Evolutionary conservation across 2,329 filamentous ascomycete species (phyloP).

Genomic region (Pseudocercospora musae): DNA sequence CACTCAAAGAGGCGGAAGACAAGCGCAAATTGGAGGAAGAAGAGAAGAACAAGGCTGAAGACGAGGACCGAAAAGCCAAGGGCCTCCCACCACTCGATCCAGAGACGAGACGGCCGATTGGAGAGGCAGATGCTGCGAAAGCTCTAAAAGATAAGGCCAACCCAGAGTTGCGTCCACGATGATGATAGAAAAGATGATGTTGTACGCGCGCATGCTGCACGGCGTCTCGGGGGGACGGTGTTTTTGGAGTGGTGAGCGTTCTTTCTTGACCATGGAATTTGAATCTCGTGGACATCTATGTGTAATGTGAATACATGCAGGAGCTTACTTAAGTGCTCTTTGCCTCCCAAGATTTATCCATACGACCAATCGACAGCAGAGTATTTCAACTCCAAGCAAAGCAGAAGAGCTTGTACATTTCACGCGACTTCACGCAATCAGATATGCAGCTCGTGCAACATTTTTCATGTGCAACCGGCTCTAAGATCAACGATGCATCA

Average conservation of each 20-base stretch:
- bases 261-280: neutral
- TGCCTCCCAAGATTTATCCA: neutral
- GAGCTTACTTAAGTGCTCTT: constrained; percentile 2
- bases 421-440: neutral
- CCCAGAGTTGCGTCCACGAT: constrained; percentile 5
- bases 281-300: neutral
- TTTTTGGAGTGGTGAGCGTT: constrained; percentile 4
- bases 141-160: neutral
- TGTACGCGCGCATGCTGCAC: neutral
- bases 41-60: constrained; percentile 20
- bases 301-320: neutral
- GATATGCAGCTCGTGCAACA: neutral
- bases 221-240: neutral
- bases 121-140: neutral
- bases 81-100: constrained; percentile 13
- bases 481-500: neutral
- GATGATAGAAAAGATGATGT: neutral
- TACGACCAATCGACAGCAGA: constrained; percentile 1
- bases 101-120: constrained; percentile 1
- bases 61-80: constrained; percentile 19
- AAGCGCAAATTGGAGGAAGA: constrained; percentile 24
- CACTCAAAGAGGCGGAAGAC: constrained; percentile 24
- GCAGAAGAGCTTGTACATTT: neutral
- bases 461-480: neutral
- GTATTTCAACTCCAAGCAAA: neutral